Conservation (phyloP, 192 early-diverging fungal genomes). For the Phlyctochytrium bullatum region DNA sequence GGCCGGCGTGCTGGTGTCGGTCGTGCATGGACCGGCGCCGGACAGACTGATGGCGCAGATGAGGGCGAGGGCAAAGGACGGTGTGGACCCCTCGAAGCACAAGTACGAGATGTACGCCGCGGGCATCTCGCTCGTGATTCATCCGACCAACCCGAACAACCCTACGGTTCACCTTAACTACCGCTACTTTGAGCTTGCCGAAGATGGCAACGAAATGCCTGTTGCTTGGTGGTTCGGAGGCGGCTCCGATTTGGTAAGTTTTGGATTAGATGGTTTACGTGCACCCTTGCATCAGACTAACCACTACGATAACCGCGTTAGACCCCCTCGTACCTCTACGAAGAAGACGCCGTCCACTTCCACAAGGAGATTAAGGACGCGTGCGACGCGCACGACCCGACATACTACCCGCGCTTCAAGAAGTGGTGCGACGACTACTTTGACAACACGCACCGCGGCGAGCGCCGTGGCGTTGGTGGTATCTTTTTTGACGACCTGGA, state of each 20-base stretch:
- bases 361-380: slow-evolving; percentile 86
- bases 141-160: slow-evolving; percentile 93
- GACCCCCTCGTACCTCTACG: slow-evolving; percentile 86
- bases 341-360: slow-evolving; percentile 92
- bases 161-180: slow-evolving; percentile 98
- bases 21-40: slow-evolving; percentile 58
- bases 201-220: slow-evolving; percentile 56
- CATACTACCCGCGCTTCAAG: slow-evolving; percentile 89
- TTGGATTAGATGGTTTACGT: background rate
- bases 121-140: slow-evolving; percentile 88
- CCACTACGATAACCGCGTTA: background rate
- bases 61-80: slow-evolving; percentile 69
- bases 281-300: slow-evolving; percentile 6
- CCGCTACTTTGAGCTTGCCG: slow-evolving; percentile 89
- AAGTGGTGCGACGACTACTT: slow-evolving; percentile 98
- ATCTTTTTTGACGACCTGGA: slow-evolving; percentile 98
- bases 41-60: slow-evolving; percentile 87
- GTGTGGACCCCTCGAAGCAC: slow-evolving; percentile 44
- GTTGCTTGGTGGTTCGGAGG: slow-evolving; percentile 95
- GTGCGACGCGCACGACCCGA: slow-evolving; percentile 82
- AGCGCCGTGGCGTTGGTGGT: slow-evolving; percentile 92
- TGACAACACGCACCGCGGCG: slow-evolving; percentile 77
- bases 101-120: slow-evolving; percentile 70
- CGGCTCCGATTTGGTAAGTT: slow-evolving; percentile 76
- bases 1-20: slow-evolving; percentile 93